Evolutionary conservation across 208 protist species (phyloP).

Genomic region (Hexamita inflata): DNA sequence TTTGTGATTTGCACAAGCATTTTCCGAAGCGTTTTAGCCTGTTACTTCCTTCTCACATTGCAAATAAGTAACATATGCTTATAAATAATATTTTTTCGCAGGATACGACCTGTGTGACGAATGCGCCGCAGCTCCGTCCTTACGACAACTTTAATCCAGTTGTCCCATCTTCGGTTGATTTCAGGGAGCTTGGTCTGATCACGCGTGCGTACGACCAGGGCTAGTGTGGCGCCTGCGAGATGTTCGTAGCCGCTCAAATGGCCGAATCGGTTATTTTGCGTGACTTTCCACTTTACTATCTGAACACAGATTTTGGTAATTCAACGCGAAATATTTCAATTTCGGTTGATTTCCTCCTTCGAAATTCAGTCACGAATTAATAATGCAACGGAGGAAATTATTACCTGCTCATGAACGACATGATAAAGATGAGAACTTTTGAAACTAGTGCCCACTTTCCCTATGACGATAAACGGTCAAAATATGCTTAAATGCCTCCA

Average conservation of each 20-base stretch:
- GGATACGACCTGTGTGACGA: too few relatives aligned
- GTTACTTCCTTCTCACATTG: too few relatives aligned
- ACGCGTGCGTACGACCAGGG: constrained; percentile 51
- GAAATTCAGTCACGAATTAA: neutral
- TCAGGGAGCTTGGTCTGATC: constrained; percentile 44
- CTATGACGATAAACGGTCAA: neutral
- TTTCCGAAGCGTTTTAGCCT: too few relatives aligned
- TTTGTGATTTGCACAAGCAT: too few relatives aligned
- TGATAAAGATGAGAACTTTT: neutral
- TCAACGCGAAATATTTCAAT: neutral
- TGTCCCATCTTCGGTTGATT: constrained; percentile 46
- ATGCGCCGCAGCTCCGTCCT: too few relatives aligned
- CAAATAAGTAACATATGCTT: too few relatives aligned
- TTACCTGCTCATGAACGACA: neutral
- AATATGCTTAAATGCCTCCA: neutral
- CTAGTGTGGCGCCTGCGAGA: constrained; percentile 55
- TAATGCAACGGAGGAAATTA: constrained; percentile 4
- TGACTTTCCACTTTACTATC: neutral
- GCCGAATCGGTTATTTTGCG: constrained; percentile 37
- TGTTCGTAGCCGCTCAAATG: constrained; percentile 30
- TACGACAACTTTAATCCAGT: too few relatives aligned
- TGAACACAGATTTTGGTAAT: neutral
- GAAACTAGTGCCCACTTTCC: constrained; percentile 2
- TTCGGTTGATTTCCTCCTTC: neutral
- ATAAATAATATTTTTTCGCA: too few relatives aligned